Base-by-base conservation (phyloP, 2,329 filamentous ascomycete genomes). In the Exophiala sp. region DNA sequence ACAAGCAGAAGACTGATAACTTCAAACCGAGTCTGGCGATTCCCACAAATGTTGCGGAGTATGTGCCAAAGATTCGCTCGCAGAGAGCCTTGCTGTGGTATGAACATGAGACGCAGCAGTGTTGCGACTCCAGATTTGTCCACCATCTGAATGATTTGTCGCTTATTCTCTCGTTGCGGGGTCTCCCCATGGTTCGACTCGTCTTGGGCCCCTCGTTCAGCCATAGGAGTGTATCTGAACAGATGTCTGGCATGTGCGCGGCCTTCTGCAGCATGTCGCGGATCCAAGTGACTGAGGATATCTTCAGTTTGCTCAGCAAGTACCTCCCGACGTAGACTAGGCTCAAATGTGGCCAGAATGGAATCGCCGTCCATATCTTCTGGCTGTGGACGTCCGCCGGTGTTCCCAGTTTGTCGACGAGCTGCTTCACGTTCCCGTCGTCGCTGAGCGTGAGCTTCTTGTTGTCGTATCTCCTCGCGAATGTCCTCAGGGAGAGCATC, bases 51-150 rank as follows among this genome's bases (percentile, higher is more conserved):
- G 59, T 95, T 88, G 55, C 88, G 82, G 44, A 98, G 82, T 46
- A 98, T 87, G 48, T 85, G 83, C 65, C 93, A 91, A 46, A 98
- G 76, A 52, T 88, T 86, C 55, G 78, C 81, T 58, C 89, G 87
- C 42, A 93, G 85, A 55, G 87, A 93, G 18, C 87, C 88, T 57
- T 91, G 87, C 58, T 96, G 88, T 41, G 88, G 86, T 61, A 97
- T 89, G 66, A 98, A 98, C 91, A 98, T 96, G 8, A 98, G 78
- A n/a, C 94, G 87, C 37, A 98, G 77, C 27, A 98, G 74, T n/a
- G 93, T 97, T 21, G 94, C 93, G 58, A 98, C 84, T 21, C 94
- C 93, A 40, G 90, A 80, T 70, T 95, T 96, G 68, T 98, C 93
- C 23, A 98, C 80, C 85, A 98, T 95, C 66, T 98, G 93, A 19